Base-by-base conservation (phyloP, 1,284 basidiomycete species). In the Neonothopanus nambi region DNA sequence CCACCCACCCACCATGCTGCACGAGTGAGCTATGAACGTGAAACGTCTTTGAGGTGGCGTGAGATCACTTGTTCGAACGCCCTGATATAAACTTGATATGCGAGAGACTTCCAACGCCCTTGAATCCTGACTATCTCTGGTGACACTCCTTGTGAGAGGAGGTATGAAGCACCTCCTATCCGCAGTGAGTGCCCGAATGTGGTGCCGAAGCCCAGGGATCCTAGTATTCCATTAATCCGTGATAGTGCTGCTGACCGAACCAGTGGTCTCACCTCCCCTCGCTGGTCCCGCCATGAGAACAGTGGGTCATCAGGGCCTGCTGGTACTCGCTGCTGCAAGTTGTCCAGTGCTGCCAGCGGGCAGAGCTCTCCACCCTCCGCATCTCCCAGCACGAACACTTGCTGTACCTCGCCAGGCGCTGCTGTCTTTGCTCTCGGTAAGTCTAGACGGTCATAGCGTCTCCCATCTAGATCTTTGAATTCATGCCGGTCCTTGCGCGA, bases 391-490 rank as follows among this genome's bases (percentile, higher is more conserved):
- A 71, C 48, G 43, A 60, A 67, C 5, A 71, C 60, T 3, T 58
- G 53, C 54, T 70, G 71, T 7, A 58, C 53, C 45, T 72, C 67
- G 0, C 70, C 69, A 4, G 63, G 52, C 2, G 42, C 37, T 0
- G 71, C 71, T 28, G 71, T 72, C 53, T 74, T 74, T 0, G 70
- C 69, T 33, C 56, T 50, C 4, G 67, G 71, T 3, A 74, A 59
- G 11, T 60, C 41, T 0, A 75, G 59, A 0, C 61, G 48, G 1
- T 59, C 65, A 45, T 64, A 70, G 1, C 28, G 49, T 12, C 58
- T 58, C 1, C 62, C 63, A 15, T 64, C 39, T 0, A 54, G 28
- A 56, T 72, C 67, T 1, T 1, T 3, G 0, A 46, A 52, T 2
- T 67, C 48, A 24, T 52, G 9, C 1, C 51, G 55, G 41, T 65